Evolutionary conservation across 208 protist species (phyloP), one percentile per base, ranked within the genome.

Genomic region (Trypanosoma melophagium): DNA sequence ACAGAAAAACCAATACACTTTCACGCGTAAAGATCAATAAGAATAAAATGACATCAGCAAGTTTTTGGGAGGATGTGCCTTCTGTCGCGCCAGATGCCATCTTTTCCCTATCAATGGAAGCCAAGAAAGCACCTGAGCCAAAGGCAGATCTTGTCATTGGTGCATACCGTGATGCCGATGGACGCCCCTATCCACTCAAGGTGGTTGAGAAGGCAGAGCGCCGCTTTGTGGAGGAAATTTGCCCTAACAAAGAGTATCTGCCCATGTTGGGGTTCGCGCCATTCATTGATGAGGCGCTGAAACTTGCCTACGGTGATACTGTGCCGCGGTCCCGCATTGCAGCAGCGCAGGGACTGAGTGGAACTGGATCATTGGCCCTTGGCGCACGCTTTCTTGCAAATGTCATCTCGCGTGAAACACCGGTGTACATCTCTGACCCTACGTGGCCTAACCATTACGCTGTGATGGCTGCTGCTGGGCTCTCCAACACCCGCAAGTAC

Each of bases 111-210:
- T 54, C 79, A 10, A 44, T 21, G 0, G 44, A 54, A 3, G 89
- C 89, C 1, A 79, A 78, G 45, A 64, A 52, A 2, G 89, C 81
- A 10, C 70, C 62, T 14, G 78, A 66, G 14, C 78, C 81, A 10
- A 99, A 99, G 83, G 88, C 98, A 3, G 95, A 99, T 77, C 88
- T 99, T 38, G 89, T 96, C 53, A 97, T 99, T 54, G 98, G 98
- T 42, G 98, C 98, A 28, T 99, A 99, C 84, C 87, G 98, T 63
- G 93, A 96, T 47, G 94, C 97, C 21, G 58, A 97, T 2, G 97
- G 96, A 7, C 84, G 87, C 58, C 96, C 98, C n/a, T 90, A 93
- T 55, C 94, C 99, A 3, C 88, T 99, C 0, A 69, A 73, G 21
- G 86, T 81, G 17, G 95, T 99, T 9, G 76, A 79, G 44, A 89